Evolutionary conservation across 371 early-diverging fungal species (phyloP), one percentile per base, ranked within the genome.

Genomic region (Blakeslea trispora): DNA sequence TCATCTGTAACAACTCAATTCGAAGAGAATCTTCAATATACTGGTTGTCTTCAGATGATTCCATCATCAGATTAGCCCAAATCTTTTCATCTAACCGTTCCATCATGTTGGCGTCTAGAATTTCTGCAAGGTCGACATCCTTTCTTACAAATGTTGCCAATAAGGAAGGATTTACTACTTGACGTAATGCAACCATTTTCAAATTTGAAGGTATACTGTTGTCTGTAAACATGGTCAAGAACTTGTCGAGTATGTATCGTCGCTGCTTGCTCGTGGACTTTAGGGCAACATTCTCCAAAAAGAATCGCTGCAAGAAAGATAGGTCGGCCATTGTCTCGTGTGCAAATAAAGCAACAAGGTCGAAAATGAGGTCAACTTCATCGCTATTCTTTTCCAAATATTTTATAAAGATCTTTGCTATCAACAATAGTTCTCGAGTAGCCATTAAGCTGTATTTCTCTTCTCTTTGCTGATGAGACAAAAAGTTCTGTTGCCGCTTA

Each of bases 1-100:
- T 93, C 63, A 97, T 76, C 69, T 97, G 99, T 18, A 98, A 77
- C 5, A 97, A 71, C 66, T 96, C 97, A 15, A 96, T 89, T 41
- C 87, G 81, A 32, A 97, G 68, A 1, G 87, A 82, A 51, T 95
- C 92, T 54, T 84, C 86, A 8, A 80, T 71, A 46, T 84, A 72
- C 54, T 81, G 73, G 34, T 73, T 55, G 50, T 80, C 74, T 45
- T 83, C 79, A 39, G 82, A 61, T 31, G 81, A 63, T 45, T 90
- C 86, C 35, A 75, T 69, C 32, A 77, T 57, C 11, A 85, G 53
- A 2, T 85, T 87, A 18, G 79, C 81, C 93, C 93, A 95, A 5
- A 93, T 74, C 55, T 81, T 81, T 47, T 61, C 63, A 40, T 89
- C 87, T 13, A 93, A 80, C 44, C 76, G 76, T 24, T 83, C 82